Base-by-base conservation (phyloP, 2,329 filamentous ascomycete species). In the Sporothrix brasiliensis region DNA sequence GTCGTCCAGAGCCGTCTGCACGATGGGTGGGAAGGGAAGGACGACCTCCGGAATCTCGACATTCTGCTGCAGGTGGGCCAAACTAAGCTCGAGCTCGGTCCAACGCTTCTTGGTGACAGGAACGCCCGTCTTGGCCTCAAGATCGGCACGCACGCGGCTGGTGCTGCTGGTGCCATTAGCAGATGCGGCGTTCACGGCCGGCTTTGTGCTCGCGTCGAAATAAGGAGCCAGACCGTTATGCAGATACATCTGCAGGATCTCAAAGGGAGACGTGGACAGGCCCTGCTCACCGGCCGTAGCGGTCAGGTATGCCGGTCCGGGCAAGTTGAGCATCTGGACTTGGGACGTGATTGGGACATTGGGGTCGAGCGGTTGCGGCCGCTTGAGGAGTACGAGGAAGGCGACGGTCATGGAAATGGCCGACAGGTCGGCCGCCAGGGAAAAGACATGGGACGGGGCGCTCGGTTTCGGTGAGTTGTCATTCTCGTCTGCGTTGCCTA, bases 71-170 rank as follows among this genome's bases (percentile, higher is more conserved):
- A 99, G 85, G 77, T 99, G 94, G 71, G 93, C 86, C 76, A 99
- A 83, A 75, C 91, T 95, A 75, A 97, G 85, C 79, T 97, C 94
- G 75, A 99, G 82, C 79, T 99, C 96, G 67, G 94, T 95, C 79
- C 98, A 90, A 77, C 93, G 92, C 87, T 97, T 97, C 85, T 97
- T 97, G 24, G 95, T 94, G n/a, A 94, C 93, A 19, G 95, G 93
- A 73, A 99, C 94, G 72, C 95, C 95, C 21, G 93, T 97, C 83
- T 97, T 96, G 58, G 92, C 89, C 77, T 98, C 95, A 67, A 92
- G 89, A 77, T 98, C 94, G 24, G 91, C 88, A 76, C 93, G 89
- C 73, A 89, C 89, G 53, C 72, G 71, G 52, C 69, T 69, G 24
- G 68, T 73, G 67, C 71, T 65, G 54, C 65, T 52, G 41, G 66